Base-by-base conservation (phyloP, 2,329 filamentous ascomycete species). In the Aspergillus glaucus region DNA sequence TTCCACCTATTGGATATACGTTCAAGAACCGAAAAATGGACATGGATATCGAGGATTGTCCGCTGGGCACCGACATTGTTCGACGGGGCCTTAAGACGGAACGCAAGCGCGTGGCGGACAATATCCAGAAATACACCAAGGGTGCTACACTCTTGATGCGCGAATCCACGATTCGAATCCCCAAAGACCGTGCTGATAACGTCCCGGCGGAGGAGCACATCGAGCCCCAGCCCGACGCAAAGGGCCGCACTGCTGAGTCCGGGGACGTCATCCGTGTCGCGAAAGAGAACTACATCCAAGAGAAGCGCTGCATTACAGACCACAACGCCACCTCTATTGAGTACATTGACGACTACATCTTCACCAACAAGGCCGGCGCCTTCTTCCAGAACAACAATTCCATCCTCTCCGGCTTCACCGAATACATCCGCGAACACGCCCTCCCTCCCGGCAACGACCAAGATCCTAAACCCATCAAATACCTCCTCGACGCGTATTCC, bases 361-460 rank as follows among this genome's bases (percentile, higher is more conserved):
- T 98, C 73, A 85, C 85, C 66, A 97, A 95, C 73, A 88, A 87
- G 2, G 93, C 93, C 9, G 91, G 91, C 51, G 84, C 88, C 46
- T 98, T 98, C 75, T 98, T 98, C 80, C 93, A 98, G 66, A 98
- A 98, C 78, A 98, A 98, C 79, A 97, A 97, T 76, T 94, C 90
- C 48, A 97, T 98, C 70, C 84, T 98, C 21, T 83, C 88, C 26
- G 73, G 76, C 14, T 95, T 97, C 71, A 95, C 90, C 12, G 79
- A 82, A 56, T 95, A 94, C 74, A 88, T 97, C 65, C 87, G 89
- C 54, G 78, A 86, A 34, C 81, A 86, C 68, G 87, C 92, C 62
- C 76, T 91, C 2, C 84, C 83, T 61, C 30, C 59, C 66, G 45
- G 59, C 58, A 49, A 60, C 43, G 56, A 60, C 47, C 45, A 63